Base-by-base conservation (phyloP, 495 filamentous ascomycete species). In the Clohesyomyces aquaticus region DNA sequence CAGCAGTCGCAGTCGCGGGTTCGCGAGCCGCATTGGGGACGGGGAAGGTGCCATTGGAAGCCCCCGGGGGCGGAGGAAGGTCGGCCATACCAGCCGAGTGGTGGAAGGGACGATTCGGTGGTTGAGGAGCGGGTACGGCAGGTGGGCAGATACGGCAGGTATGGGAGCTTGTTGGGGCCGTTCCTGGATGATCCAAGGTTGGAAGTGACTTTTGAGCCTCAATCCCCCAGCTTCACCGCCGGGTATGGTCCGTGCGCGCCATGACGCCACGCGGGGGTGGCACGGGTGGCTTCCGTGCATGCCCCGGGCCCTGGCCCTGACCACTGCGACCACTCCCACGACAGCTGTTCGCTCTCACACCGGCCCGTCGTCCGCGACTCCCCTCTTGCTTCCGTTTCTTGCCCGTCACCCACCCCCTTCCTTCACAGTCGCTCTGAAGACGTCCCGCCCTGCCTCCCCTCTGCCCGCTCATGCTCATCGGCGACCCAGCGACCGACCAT, bases 1-100 rank as follows among this genome's bases (percentile, higher is more conserved):
- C 74, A 18, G 68, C 58, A 27, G 69, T 70, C 49, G 66, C 62
- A 57, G 72, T 65, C 4, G 69, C 66, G 0, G 63, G 49, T 45
- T 66, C 49, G 10, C 65, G 61, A 14, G 65, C 67, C 10, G 64
- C 46, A 43, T 70, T 67, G 22, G 48, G 26, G 10, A 56, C 41
- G 0, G 67, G 69, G 10, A 72, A 58, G 25, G 69, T 57, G 32
- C 69, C 69, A 57, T 73, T 71, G 29, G 63, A 43, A 23, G 48
- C 42, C 4, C 32, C 38, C 21, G 57, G 56, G 14, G 25, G 25
- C 4, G 29, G 16, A 45, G 55, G 12, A 27, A 22, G 41, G 22
- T 22, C 23, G 41, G 41, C 55, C 38, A 58, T 48, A 16, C 14
- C 26, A 45, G 38, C 23, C 23, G 29, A 50, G 35, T 10, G 8